These are phyloP conservation scores for Sorghum bicolor DNA, from an alignment of 176 grass and related monocot species.

Conservation along the genomic window DNA sequence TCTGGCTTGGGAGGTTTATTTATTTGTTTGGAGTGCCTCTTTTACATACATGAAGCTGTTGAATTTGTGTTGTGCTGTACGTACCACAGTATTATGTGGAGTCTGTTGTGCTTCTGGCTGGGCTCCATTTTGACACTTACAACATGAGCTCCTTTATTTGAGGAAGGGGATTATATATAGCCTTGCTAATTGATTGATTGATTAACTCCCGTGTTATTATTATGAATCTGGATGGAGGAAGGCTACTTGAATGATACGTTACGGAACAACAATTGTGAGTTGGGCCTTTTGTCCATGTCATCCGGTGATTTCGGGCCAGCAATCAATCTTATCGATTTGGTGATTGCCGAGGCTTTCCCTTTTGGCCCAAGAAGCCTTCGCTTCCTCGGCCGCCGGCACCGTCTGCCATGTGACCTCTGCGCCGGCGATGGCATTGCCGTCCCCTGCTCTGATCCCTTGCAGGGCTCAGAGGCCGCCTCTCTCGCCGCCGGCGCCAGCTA, in stretches of 20 bases:
- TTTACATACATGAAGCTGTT: constrained; percentile 12
- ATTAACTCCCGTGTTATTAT: not conserved
- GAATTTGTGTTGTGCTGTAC: not conserved
- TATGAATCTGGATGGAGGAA: not conserved
- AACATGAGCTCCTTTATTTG: not conserved
- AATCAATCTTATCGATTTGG: not conserved
- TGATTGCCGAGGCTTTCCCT: not conserved
- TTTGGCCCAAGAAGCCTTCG: not conserved
- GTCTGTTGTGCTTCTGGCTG: not conserved
- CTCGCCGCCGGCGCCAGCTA: not conserved
- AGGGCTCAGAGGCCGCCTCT: not conserved
- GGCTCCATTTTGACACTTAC: not conserved
- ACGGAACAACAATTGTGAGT: not conserved
- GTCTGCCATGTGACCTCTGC: not conserved
- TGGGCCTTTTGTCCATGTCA: not conserved
- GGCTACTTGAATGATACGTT: not conserved
- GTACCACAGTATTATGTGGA: not conserved
- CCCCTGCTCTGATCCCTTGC: not conserved
- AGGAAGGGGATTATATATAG: not conserved
- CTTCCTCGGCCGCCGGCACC: not conserved
- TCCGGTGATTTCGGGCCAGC: not conserved
- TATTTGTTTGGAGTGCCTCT: not conserved
- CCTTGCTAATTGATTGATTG: not conserved
- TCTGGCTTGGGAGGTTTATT: not conserved
- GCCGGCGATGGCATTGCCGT: not conserved